Conservation (phyloP, 306 rosid species). For the Cicer arietinum region DNA sequence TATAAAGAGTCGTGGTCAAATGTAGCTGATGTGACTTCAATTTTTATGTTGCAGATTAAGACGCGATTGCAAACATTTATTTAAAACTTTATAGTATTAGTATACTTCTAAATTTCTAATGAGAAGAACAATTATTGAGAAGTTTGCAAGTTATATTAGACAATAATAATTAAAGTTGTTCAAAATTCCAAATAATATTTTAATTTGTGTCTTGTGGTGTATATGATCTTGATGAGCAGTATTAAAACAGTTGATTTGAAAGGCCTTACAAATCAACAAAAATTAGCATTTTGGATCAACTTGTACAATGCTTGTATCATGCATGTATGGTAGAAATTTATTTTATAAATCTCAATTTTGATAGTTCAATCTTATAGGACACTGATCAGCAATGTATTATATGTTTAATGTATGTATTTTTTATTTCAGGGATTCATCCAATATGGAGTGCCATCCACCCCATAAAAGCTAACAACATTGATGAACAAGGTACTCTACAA, state of each 20-base stretch:
- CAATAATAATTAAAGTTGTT: neutral
- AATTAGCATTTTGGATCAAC: conserved; percentile 95
- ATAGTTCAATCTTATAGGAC: conserved; percentile 10
- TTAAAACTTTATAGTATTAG: too few relatives aligned
- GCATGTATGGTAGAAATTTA: conserved; percentile 66
- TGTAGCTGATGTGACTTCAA: neutral
- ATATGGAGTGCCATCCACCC: conserved; percentile 76
- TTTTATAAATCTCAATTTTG: too few relatives aligned
- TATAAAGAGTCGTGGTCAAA: neutral
- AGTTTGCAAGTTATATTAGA: neutral
- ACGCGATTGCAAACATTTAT: neutral
- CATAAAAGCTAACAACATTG: conserved; percentile 67
- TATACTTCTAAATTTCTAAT: neutral
- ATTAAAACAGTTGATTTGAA: conserved; percentile 76
- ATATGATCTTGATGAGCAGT: conserved; percentile 72
- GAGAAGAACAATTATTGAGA: conserved; percentile 21
- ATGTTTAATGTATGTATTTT: conserved; percentile 17
- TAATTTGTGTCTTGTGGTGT: conserved; percentile 34
- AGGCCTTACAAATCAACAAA: conserved; percentile 78
- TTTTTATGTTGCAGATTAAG: too few relatives aligned
- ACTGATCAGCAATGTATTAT: conserved; percentile 11
- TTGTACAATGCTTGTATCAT: conserved; percentile 96
- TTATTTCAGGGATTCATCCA: conserved; percentile 83
- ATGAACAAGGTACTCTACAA: conserved; percentile 70
- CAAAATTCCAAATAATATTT: conserved; percentile 24